These are phyloP conservation scores for Xylaria hypoxylon DNA, from an alignment of 2,329 filamentous ascomycete genomes.

Conservation along the genomic window DNA sequence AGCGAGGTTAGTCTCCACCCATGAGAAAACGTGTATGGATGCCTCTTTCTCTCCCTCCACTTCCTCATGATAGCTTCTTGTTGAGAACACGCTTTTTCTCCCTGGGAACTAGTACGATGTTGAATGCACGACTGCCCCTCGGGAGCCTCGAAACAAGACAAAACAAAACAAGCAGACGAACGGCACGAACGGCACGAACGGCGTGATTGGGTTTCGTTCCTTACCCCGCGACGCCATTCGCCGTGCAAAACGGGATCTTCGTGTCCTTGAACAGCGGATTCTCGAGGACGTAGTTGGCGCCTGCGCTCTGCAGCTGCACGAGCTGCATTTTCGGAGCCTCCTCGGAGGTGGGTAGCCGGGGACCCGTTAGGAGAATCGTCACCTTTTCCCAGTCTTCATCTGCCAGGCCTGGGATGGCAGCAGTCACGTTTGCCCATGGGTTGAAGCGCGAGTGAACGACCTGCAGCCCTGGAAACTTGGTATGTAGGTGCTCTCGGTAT, in stretches of 20 bases:
- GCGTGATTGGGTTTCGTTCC: slow-evolving; percentile 35
- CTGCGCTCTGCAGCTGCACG: slow-evolving; percentile 66
- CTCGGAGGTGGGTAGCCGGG: slow-evolving; percentile 56
- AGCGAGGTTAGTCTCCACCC: slow-evolving; percentile 7
- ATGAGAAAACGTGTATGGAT: neutral
- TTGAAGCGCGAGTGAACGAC: slow-evolving; percentile 53
- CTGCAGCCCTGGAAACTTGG: slow-evolving; percentile 59
- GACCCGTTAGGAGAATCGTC: slow-evolving; percentile 61
- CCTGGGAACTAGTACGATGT: neutral
- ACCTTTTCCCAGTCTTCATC: slow-evolving; percentile 58
- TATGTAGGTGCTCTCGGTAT: slow-evolving; percentile 54
- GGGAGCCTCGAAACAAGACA: neutral
- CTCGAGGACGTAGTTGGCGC: slow-evolving; percentile 62
- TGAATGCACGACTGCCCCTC: neutral
- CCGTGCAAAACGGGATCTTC: slow-evolving; percentile 63
- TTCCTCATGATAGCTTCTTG: neutral
- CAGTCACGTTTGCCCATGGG: slow-evolving; percentile 40
- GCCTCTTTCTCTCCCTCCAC: neutral
- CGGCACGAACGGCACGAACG: neutral
- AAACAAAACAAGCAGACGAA: neutral
- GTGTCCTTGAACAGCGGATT: slow-evolving; percentile 63
- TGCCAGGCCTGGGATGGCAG: slow-evolving; percentile 47
- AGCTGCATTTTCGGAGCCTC: slow-evolving; percentile 62
- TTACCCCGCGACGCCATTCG: slow-evolving; percentile 69
- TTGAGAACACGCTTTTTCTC: neutral